These are phyloP conservation scores for Goniomonas avonlea DNA, from an alignment of 78 protist species.

Conservation along the genomic window DNA sequence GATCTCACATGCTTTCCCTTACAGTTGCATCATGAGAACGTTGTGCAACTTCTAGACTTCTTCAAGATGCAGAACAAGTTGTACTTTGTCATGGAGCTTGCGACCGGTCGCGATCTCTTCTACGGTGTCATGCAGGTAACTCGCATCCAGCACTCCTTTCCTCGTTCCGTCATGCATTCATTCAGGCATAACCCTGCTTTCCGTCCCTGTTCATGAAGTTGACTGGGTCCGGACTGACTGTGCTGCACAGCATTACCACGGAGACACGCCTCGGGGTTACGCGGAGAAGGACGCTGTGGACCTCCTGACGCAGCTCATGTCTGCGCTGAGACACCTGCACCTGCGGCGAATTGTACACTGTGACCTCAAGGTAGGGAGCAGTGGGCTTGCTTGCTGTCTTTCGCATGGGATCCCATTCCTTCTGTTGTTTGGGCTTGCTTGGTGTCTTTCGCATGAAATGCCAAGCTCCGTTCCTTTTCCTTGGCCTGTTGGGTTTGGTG, in stretches of 20 bases:
- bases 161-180: too few species aligned
- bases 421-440: neutral
- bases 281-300: neutral
- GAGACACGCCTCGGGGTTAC: neutral
- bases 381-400: neutral
- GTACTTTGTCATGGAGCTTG: constrained; percentile 4
- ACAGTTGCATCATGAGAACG: constrained; percentile 14
- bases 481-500: too few species aligned
- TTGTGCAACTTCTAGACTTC: constrained; percentile 4
- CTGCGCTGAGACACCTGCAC: neutral
- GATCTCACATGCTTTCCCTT: neutral
- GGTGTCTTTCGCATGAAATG: too few species aligned
- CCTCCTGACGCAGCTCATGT: neutral
- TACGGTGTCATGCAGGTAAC: neutral
- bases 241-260: neutral
- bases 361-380: constrained; percentile 2
- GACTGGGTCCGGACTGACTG: too few species aligned
- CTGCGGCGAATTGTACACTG: constrained; percentile 4
- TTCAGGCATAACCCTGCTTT: too few species aligned
- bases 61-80: neutral
- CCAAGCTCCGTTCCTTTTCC: too few species aligned
- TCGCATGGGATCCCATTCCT: neutral
- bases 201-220: too few species aligned
- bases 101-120: neutral
- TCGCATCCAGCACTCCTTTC: neutral